These are phyloP conservation scores for Fusarium sp. DNA, from an alignment of 2,329 filamentous ascomycete genomes.

Conservation along the genomic window DNA sequence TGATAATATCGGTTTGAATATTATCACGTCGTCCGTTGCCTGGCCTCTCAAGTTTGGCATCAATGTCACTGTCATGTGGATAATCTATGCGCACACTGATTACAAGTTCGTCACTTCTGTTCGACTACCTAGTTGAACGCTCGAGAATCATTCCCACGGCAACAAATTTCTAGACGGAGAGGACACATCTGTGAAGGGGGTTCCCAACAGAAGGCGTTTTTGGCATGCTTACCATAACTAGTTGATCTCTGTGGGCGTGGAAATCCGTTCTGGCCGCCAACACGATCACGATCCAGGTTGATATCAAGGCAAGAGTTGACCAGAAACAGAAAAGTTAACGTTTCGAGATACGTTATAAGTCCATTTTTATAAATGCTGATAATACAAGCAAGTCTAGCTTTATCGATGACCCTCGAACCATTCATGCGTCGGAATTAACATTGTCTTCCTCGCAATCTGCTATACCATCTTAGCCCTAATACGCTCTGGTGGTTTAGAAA, in stretches of 20 bases:
- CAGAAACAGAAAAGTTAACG: not conserved
- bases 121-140: not conserved
- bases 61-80: not conserved
- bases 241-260: not conserved
- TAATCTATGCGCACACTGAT: not conserved
- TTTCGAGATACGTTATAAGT: not conserved
- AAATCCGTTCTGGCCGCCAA: not conserved
- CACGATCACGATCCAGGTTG: no score
- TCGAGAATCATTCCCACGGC: not conserved
- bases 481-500: not conserved
- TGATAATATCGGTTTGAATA: slow-evolving; percentile 1
- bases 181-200: not conserved
- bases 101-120: not conserved
- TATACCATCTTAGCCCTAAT: slow-evolving; percentile 14
- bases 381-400: slow-evolving; percentile 24
- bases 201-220: not conserved
- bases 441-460: not conserved
- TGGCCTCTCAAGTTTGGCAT: not conserved
- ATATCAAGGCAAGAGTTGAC: not conserved
- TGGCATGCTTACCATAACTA: not conserved
- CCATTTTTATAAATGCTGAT: slow-evolving; percentile 5
- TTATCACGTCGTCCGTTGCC: not conserved
- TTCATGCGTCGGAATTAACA: slow-evolving; percentile 1
- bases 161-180: not conserved
- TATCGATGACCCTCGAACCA: slow-evolving; percentile 1